phyloP scores from a whole-genome alignment of 2,329 filamentous ascomycete species.

The Sarocladium strictum region DNA sequence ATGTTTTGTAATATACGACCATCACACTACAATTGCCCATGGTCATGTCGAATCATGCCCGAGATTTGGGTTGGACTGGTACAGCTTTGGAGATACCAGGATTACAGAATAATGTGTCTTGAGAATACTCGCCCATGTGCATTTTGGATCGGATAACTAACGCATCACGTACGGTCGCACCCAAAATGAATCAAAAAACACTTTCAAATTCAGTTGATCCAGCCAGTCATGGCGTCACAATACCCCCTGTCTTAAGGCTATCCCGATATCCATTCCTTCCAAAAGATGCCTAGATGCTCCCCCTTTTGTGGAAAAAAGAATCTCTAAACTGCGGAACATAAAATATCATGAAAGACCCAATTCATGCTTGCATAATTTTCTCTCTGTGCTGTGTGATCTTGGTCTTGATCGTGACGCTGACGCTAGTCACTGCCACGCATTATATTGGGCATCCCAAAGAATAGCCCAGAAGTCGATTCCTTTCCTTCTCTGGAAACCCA shows the following conservation, averaged over 20 bases:
- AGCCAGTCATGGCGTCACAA: background rate
- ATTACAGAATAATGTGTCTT: too few relatives aligned
- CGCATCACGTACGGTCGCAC: too few relatives aligned
- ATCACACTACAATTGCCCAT: too few relatives aligned
- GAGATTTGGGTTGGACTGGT: too few relatives aligned
- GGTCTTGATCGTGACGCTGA: too few relatives aligned
- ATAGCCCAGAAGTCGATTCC: background rate
- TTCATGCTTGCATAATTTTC: background rate
- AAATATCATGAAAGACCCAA: background rate
- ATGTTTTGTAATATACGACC: slow-evolving; percentile 2
- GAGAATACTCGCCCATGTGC: too few relatives aligned
- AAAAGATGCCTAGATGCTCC: background rate
- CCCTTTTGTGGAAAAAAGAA: background rate
- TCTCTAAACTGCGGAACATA: background rate
- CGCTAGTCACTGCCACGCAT: too few relatives aligned
- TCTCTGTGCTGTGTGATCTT: background rate
- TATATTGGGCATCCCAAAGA: background rate
- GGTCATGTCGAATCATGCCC: too few relatives aligned
- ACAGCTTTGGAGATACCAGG: too few relatives aligned
- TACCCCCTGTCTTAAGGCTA: background rate
- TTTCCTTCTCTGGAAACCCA: background rate
- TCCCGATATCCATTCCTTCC: background rate
- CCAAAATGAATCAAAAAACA: background rate
- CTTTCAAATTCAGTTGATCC: background rate
- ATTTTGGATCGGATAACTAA: too few relatives aligned